Percentiles rank a stretch among this genome's conserved stretches.
phyloP scores from a whole-genome alignment of 345 rosid genomes.

The Tarenaya hassleriana region DNA sequence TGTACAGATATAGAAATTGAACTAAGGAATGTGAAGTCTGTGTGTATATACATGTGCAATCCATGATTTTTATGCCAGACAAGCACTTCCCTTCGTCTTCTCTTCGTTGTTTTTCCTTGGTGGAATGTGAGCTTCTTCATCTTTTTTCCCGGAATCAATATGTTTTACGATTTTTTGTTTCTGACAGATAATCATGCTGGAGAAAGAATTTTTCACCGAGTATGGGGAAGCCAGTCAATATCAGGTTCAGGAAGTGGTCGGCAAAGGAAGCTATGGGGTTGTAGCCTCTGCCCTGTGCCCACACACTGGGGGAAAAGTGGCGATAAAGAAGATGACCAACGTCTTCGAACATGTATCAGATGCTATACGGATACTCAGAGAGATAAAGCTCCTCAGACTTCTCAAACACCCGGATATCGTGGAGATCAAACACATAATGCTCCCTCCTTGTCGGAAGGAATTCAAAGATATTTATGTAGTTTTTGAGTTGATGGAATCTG shows the following conservation, averaged over 20 bases:
- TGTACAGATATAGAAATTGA: neutral
- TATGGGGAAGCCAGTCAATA: constrained; percentile 96
- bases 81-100: no score
- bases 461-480: constrained; percentile 91
- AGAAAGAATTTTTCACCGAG: constrained; percentile 89
- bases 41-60: no score
- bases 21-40: no score
- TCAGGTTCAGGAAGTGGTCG: constrained; percentile 86
- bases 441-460: constrained; percentile 89
- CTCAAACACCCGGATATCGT: constrained; percentile 84
- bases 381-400: constrained; percentile 91
- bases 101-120: no score
- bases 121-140: neutral
- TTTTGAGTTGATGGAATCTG: constrained; percentile 98
- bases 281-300: constrained; percentile 93
- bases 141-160: neutral
- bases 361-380: constrained; percentile 84
- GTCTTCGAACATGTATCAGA: constrained; percentile 93
- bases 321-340: constrained; percentile 89
- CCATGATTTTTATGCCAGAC: no score
- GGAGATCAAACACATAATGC: constrained; percentile 90
- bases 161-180: constrained; percentile 9
- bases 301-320: constrained; percentile 89
- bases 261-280: constrained; percentile 96
- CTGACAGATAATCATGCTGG: constrained; percentile 42